phyloP scores from a whole-genome alignment of 2,329 filamentous ascomycete species.

The Aspergillus luchuensis region DNA sequence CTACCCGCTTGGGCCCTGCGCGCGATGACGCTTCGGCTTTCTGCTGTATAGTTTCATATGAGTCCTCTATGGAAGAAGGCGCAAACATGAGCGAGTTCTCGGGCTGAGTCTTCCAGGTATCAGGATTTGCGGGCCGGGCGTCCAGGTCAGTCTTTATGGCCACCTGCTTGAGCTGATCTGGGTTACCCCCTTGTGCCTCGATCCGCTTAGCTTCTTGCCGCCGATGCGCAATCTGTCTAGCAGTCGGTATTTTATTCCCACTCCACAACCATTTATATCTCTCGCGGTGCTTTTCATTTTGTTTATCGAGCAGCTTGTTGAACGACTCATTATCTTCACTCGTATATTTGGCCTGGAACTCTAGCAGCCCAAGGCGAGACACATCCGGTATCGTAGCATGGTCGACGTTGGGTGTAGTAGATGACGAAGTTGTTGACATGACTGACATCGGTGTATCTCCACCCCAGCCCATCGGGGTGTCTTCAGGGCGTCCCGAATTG shows the following conservation, averaged over 20 bases:
- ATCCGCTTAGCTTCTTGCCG: constrained; percentile 69
- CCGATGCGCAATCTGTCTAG: constrained; percentile 62
- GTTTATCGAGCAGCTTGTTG: constrained; percentile 85
- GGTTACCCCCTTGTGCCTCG: constrained; percentile 61
- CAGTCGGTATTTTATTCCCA: constrained; percentile 74
- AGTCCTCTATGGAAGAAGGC: constrained; percentile 54
- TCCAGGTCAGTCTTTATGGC: constrained; percentile 65
- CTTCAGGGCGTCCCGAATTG: constrained; percentile 15
- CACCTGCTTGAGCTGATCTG: constrained; percentile 58
- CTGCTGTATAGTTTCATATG: constrained; percentile 63
- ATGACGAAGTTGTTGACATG: constrained; percentile 37
- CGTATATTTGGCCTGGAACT: constrained; percentile 91
- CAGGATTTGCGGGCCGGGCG: constrained; percentile 73
- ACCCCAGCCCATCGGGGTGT: constrained; percentile 54
- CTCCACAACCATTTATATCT: constrained; percentile 89
- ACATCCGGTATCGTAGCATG: constrained; percentile 61
- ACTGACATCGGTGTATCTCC: constrained; percentile 74
- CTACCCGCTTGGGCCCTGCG: constrained; percentile 74
- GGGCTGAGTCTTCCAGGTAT: constrained; percentile 73
- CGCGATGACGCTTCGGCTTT: constrained; percentile 69
- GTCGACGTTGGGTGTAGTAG: constrained; percentile 41
- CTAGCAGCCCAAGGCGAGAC: constrained; percentile 73
- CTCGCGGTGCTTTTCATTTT: constrained; percentile 80
- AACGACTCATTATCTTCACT: constrained; percentile 98
- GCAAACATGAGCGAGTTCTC: constrained; percentile 86